Conservation (phyloP, 2,329 filamentous ascomycete genomes). For the Nigrograna mackinnonii region DNA sequence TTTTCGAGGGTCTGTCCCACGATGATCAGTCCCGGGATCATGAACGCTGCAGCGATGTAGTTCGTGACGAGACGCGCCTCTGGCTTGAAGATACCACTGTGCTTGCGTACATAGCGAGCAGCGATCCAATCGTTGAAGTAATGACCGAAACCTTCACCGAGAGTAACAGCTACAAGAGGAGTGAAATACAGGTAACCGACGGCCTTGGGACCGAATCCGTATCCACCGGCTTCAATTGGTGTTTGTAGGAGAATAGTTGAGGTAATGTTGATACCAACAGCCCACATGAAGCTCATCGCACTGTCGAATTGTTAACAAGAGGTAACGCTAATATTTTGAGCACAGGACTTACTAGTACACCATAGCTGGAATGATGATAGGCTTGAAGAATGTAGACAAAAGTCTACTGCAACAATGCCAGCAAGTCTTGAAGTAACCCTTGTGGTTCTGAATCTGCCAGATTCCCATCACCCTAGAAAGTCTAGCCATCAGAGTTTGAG, state of each 20-base stretch:
- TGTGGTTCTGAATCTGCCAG: slow-evolving; percentile 38
- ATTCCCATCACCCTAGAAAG: slow-evolving; percentile 28
- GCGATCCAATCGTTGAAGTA: slow-evolving; percentile 42
- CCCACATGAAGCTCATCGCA: slow-evolving; percentile 29
- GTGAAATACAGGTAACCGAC: slow-evolving; percentile 38
- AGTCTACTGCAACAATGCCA: slow-evolving; percentile 20
- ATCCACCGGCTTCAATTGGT: slow-evolving; percentile 18
- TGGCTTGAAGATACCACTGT: slow-evolving; percentile 31
- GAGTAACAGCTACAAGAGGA: slow-evolving; percentile 35
- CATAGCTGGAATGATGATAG: slow-evolving; percentile 27
- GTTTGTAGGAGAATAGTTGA: slow-evolving; percentile 25
- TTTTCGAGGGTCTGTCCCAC: slow-evolving; percentile 39
- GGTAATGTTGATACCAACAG: slow-evolving; percentile 31
- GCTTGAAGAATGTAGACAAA: slow-evolving; percentile 22
- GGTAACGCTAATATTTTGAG: neutral
- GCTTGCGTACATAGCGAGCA: slow-evolving; percentile 32
- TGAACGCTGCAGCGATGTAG: slow-evolving; percentile 34
- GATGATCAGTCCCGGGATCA: slow-evolving; percentile 35
- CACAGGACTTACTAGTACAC: slow-evolving; percentile 23
- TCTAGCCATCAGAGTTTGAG: slow-evolving; percentile 14
- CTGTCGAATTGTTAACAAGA: slow-evolving; percentile 6
- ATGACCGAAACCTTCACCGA: slow-evolving; percentile 38
- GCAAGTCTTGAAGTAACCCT: slow-evolving; percentile 27
- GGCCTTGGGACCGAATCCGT: slow-evolving; percentile 21
- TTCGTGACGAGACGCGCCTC: slow-evolving; percentile 37